Conservation (phyloP, 2,329 filamentous ascomycete genomes). For the Colletotrichum orchidophilum region DNA sequence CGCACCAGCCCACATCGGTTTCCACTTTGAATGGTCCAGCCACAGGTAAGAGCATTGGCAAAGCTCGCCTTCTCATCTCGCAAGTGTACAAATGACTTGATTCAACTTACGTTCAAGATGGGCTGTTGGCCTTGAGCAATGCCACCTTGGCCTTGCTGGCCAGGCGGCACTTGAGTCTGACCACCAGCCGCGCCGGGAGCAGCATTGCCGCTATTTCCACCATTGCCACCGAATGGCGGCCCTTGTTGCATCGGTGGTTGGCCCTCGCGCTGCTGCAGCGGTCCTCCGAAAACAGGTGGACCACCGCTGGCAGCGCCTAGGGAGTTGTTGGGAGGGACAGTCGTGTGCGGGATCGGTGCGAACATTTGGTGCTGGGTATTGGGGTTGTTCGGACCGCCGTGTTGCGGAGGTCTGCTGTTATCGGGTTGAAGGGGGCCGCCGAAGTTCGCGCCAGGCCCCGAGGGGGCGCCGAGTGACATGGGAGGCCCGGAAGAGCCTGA, state of each 20-base stretch:
- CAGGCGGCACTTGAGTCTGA: slow-evolving; percentile 75
- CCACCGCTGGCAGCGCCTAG: slow-evolving; percentile 69
- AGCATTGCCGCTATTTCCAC: slow-evolving; percentile 44
- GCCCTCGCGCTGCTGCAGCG: slow-evolving; percentile 68
- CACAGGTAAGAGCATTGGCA: slow-evolving; percentile 15
- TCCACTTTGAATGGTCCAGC: slow-evolving; percentile 32
- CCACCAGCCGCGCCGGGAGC: slow-evolving; percentile 55
- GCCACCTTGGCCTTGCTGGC: slow-evolving; percentile 27
- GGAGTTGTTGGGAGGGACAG: slow-evolving; percentile 60
- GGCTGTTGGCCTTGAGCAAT: slow-evolving; percentile 62
- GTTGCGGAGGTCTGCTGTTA: slow-evolving; percentile 59
- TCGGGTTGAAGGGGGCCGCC: slow-evolving; percentile 65
- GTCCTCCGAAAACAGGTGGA: slow-evolving; percentile 74
- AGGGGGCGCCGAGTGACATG: slow-evolving; percentile 61
- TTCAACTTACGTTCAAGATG: slow-evolving; percentile 73
- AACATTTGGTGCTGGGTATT: slow-evolving; percentile 66
- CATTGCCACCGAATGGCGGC: slow-evolving; percentile 49
- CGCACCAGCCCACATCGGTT: slow-evolving; percentile 32
- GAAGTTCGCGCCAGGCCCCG: slow-evolving; percentile 60
- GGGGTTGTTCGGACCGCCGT: slow-evolving; percentile 58
- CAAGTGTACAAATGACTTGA: slow-evolving; percentile 5
- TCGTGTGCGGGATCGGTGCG: slow-evolving; percentile 60
- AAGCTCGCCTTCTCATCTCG: background rate
- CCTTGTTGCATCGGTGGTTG: slow-evolving; percentile 68
- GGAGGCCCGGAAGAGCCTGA: slow-evolving; percentile 66